Conservation (phyloP, 768 basidiomycete species). For the Amanita molliuscula region DNA sequence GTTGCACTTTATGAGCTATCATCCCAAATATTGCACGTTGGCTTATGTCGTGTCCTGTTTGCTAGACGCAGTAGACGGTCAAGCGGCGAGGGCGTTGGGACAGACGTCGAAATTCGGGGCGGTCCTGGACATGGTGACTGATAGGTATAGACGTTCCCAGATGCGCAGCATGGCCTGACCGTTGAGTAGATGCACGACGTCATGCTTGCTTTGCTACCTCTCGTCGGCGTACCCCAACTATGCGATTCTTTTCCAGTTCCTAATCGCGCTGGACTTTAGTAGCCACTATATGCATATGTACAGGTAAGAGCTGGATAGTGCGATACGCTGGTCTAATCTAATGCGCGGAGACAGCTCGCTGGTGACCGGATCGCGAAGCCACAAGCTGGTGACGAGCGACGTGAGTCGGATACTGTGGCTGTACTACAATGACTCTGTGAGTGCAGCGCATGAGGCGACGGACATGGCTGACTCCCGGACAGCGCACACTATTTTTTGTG, state of each 20-base stretch:
- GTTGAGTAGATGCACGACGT: constrained; percentile 77
- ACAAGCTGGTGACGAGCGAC: constrained; percentile 87
- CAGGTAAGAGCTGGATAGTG: constrained; percentile 43
- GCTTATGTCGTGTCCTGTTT: constrained; percentile 86
- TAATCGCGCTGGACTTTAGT: constrained; percentile 95
- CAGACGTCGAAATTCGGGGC: constrained; percentile 97
- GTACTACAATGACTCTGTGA: constrained; percentile 89
- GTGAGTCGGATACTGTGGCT: constrained; percentile 86
- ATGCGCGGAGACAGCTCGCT: constrained; percentile 56
- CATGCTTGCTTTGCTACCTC: constrained; percentile 89
- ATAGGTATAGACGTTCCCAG: constrained; percentile 53
- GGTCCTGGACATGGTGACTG: constrained; percentile 98
- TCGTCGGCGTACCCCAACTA: constrained; percentile 81
- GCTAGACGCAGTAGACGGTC: constrained; percentile 91
- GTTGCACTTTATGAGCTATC: constrained; percentile 88
- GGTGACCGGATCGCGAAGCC: constrained; percentile 86
- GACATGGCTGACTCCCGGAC: constrained; percentile 3
- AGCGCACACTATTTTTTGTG: constrained; percentile 84
- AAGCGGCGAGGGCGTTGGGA: constrained; percentile 77
- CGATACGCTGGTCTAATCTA: constrained; percentile 4
- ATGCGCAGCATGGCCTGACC: constrained; percentile 4
- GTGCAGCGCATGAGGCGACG: constrained; percentile 18
- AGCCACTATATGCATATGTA: constrained; percentile 99
- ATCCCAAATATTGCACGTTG: constrained; percentile 86
- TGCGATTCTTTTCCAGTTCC: constrained; percentile 83